A percentile compares a stretch with the other conserved stretches of the same genome.
phyloP scores from a whole-genome alignment of 1,284 basidiomycete genomes.

The Moesziomyces sp. region DNA sequence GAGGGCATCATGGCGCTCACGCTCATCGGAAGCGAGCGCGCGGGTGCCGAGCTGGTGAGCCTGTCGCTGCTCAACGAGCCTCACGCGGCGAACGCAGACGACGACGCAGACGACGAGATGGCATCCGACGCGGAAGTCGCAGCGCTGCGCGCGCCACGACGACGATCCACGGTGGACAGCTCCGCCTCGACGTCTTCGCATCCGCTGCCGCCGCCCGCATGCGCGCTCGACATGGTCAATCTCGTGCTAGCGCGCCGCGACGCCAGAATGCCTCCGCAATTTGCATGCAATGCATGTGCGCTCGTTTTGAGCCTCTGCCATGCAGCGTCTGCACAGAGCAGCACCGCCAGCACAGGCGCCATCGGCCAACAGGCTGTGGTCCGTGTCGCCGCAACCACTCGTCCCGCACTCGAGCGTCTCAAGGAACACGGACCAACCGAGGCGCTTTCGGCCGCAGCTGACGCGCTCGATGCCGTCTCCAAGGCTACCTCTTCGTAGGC shows the following conservation, averaged over 20 bases:
- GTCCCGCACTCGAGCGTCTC: constrained; percentile 27
- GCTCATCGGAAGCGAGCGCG: constrained; percentile 76
- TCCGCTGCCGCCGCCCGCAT: constrained; percentile 36
- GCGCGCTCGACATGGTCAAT: constrained; percentile 57
- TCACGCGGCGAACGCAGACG: constrained; percentile 7
- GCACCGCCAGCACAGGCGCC: constrained; percentile 13
- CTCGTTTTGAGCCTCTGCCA: constrained; percentile 40
- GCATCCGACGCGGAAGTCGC: constrained; percentile 14
- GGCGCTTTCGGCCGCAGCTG: constrained; percentile 33
- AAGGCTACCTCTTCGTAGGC: constrained; percentile 1
- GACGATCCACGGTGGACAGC: constrained; percentile 39
- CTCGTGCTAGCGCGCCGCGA: constrained; percentile 53
- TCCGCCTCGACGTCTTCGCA: constrained; percentile 36
- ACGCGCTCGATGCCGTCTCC: constrained; percentile 31
- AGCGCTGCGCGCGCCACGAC: constrained; percentile 12
- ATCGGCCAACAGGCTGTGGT: constrained; percentile 31
- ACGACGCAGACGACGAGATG: constrained; percentile 23
- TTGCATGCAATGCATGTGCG: constrained; percentile 53
- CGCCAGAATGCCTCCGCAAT: constrained; percentile 61
- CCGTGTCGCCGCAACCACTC: constrained; percentile 16
- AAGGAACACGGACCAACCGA: constrained; percentile 42
- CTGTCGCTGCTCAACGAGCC: constrained; percentile 41
- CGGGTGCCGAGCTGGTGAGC: constrained; percentile 74
- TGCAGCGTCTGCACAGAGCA: constrained; percentile 6
- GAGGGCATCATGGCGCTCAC: constrained; percentile 87